Evolutionary conservation across 2,329 filamentous ascomycete species (phyloP).

Genomic region (Aureobasidium subglaciale): DNA sequence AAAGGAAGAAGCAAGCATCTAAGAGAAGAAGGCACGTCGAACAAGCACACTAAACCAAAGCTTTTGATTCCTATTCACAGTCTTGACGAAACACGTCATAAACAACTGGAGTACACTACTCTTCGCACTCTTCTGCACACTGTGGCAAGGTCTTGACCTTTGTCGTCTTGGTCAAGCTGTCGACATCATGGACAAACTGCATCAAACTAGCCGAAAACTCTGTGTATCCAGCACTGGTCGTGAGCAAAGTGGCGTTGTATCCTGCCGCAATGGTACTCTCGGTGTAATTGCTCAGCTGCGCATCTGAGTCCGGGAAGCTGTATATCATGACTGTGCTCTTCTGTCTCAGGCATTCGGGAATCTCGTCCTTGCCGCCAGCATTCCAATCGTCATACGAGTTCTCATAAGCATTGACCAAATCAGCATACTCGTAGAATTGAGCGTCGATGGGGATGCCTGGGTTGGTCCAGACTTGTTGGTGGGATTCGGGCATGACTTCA

Average conservation of each 20-base stretch:
- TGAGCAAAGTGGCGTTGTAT: background rate
- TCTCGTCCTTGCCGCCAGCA: background rate
- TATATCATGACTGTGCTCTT: constrained; percentile 8
- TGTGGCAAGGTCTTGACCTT: constrained; percentile 9
- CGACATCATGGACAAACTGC: constrained; percentile 8
- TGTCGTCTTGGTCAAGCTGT: background rate
- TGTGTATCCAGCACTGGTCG: background rate
- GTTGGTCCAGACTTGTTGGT: constrained; percentile 15
- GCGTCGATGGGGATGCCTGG: constrained; percentile 15
- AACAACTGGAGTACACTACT: background rate
- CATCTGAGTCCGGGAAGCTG: background rate
- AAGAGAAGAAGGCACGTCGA: no score
- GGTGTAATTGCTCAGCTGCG: background rate
- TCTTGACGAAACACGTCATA: background rate
- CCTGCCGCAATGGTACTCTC: background rate
- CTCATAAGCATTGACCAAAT: constrained; percentile 10
- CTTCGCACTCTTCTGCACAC: background rate
- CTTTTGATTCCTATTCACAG: no score
- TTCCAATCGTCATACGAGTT: constrained; percentile 3
- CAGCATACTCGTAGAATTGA: constrained; percentile 8
- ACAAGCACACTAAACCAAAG: no score
- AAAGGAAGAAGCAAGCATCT: no score
- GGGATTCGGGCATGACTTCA: constrained; percentile 5
- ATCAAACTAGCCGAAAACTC: constrained; percentile 1
- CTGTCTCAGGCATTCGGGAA: constrained; percentile 1